Evolutionary conservation across 805 yeast species (phyloP).

Genomic region (Monosporozyma yasuniensis): DNA sequence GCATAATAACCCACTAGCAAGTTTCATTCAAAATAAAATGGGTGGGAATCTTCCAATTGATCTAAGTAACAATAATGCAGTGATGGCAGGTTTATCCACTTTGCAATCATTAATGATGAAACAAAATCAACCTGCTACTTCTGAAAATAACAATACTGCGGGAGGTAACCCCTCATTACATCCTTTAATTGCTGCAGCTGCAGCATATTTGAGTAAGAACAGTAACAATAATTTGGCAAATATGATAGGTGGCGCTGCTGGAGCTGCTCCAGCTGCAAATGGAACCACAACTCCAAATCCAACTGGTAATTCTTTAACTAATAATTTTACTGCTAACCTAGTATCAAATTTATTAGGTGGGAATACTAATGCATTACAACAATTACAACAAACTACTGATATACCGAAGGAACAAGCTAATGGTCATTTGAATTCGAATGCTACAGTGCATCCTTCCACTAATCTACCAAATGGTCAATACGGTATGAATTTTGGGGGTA

Average conservation of each 20-base stretch:
- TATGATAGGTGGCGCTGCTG: not conserved
- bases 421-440: not conserved
- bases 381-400: not conserved
- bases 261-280: not conserved
- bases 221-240: not conserved
- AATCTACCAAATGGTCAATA: not conserved
- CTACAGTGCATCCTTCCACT: not conserved
- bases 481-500: not conserved
- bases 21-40: not conserved
- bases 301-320: not conserved
- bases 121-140: not conserved
- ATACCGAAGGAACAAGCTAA: not conserved
- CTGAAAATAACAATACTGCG: not conserved
- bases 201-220: not conserved
- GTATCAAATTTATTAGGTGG: conserved; percentile 1
- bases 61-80: not conserved
- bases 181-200: conserved; percentile 2
- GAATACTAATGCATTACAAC: not conserved
- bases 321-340: conserved; percentile 1
- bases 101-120: not conserved
- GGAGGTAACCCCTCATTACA: not conserved
- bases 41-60: not conserved
- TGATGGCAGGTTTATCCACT: not conserved
- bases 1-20: not conserved
- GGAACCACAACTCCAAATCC: not conserved